phyloP scores from a whole-genome alignment of 2,329 filamentous ascomycete species.

The Daldinia eschscholtzii region DNA sequence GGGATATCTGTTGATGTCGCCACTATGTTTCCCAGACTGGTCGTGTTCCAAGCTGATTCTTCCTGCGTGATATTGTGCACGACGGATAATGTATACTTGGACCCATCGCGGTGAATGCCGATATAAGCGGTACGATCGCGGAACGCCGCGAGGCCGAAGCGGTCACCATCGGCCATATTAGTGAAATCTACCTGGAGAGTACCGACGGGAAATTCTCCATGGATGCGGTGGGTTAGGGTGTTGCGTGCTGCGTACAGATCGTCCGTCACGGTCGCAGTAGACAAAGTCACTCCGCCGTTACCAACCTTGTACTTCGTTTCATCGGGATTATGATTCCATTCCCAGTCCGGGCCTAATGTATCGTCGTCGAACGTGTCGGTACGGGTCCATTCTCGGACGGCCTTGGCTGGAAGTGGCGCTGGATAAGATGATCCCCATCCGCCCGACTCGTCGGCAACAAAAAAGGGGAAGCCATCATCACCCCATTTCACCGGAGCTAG shows the following conservation, averaged over 20 bases:
- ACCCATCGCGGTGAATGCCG: conserved; percentile 59
- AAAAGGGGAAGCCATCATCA: conserved; percentile 63
- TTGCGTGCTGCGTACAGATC: conserved; percentile 64
- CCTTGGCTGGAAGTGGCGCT: conserved; percentile 51
- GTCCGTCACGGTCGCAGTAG: conserved; percentile 64
- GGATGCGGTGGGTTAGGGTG: conserved; percentile 62
- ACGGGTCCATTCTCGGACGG: conserved; percentile 51
- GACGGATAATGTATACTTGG: conserved; percentile 51
- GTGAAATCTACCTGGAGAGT: conserved; percentile 65
- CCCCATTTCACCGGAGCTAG: conserved; percentile 67
- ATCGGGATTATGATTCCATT: conserved; percentile 74
- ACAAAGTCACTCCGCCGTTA: conserved; percentile 60
- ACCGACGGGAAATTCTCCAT: conserved; percentile 60
- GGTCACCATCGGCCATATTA: conserved; percentile 64
- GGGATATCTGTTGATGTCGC: conserved; percentile 48
- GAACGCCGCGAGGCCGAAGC: conserved; percentile 65
- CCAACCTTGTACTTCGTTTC: conserved; percentile 58
- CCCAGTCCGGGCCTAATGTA: conserved; percentile 62
- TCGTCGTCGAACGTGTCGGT: conserved; percentile 61
- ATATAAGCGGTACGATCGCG: conserved; percentile 67
- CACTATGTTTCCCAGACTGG: conserved; percentile 50
- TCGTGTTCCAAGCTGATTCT: conserved; percentile 48
- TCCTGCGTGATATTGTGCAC: conserved; percentile 57
- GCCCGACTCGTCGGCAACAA: conserved; percentile 57
- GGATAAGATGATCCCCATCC: conserved; percentile 63